Evolutionary conservation across 2,329 filamentous ascomycete species (phyloP), one percentile per base, ranked within the genome.

Genomic region (Orbilia brochopaga): DNA sequence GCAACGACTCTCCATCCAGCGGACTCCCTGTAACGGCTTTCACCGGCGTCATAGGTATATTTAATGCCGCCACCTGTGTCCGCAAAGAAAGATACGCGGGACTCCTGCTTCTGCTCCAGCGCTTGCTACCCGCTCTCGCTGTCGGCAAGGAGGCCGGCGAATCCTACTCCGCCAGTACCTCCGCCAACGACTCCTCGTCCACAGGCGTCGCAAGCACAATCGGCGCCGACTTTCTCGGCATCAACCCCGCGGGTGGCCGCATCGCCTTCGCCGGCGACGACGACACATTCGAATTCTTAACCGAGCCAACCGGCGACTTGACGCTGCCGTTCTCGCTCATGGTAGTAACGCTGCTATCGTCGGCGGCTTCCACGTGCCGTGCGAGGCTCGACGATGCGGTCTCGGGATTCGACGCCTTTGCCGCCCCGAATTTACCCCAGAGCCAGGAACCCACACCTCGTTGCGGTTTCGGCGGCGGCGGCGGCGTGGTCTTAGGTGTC

Each of bases 131-230:
- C 15, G n/a, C 40, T n/a, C 40, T 44, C 5, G n/a, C 40, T n/a
- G 10, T 32, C n/a, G 42, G 19, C 51, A 35, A 17, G 27, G 55
- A 24, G 10, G 42, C 21, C 51, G 30, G 40, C 48, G 17, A 48
- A 37, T 54, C 37, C 60, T 72, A 72, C 60, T 72, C 60, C 10
- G 67, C 67, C 60, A 72, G 46, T 32, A 72, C 67, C 52, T 72
- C 67, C 17, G 67, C 67, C 55, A 72, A 42, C 17, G 67, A 65
- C 32, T 72, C 67, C 30, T 72, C 67, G 11, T 72, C 67, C 2
- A 72, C 67, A 8, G 67, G 50, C 24, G 67, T 72, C n/a, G 67
- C 67, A 40, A 72, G 60, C 2, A 72, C 67, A 21, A 72, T 42
- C 0, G 67, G 67, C 10, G 67, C 37, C 8, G 67, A 72, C 27